Percentiles rank a stretch among this genome's conserved stretches.
Evolutionary conservation across 306 rosid genomes (phyloP).

Genomic region (Delonix regia): DNA sequence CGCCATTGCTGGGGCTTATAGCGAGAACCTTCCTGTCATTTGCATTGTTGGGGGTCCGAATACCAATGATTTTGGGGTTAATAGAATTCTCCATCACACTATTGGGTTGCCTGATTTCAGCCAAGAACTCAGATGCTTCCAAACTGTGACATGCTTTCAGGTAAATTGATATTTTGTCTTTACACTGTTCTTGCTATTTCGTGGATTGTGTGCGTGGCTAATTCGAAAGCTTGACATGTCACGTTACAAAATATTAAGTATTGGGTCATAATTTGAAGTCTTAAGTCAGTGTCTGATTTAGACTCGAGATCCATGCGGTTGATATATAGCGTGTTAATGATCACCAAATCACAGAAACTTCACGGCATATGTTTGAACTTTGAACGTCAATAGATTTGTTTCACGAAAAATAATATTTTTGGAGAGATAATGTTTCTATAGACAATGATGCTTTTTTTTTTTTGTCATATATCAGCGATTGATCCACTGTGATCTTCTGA

Average conservation of each 20-base stretch:
- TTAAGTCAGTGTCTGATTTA: too few species aligned
- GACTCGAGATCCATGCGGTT: background rate
- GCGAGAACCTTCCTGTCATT: conserved; percentile 56
- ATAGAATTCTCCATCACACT: conserved; percentile 57
- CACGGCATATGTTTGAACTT: background rate
- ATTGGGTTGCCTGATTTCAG: conserved; percentile 56
- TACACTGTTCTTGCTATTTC: background rate
- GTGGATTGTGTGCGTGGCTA: background rate
- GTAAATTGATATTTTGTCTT: conserved; percentile 4
- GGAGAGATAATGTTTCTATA: background rate
- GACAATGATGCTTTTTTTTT: background rate
- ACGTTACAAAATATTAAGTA: background rate
- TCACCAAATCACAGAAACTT: background rate
- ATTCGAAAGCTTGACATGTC: background rate
- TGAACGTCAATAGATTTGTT: background rate
- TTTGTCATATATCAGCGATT: background rate
- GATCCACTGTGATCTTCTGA: background rate
- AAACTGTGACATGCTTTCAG: conserved; percentile 57
- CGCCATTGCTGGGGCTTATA: conserved; percentile 62
- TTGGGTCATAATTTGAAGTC: background rate
- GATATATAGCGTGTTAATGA: background rate
- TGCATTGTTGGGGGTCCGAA: conserved; percentile 60
- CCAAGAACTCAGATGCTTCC: conserved; percentile 55
- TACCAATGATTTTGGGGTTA: conserved; percentile 53
- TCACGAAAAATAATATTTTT: background rate